Conservation (phyloP, 2,329 filamentous ascomycete species). For the Cladosporium sp. region DNA sequence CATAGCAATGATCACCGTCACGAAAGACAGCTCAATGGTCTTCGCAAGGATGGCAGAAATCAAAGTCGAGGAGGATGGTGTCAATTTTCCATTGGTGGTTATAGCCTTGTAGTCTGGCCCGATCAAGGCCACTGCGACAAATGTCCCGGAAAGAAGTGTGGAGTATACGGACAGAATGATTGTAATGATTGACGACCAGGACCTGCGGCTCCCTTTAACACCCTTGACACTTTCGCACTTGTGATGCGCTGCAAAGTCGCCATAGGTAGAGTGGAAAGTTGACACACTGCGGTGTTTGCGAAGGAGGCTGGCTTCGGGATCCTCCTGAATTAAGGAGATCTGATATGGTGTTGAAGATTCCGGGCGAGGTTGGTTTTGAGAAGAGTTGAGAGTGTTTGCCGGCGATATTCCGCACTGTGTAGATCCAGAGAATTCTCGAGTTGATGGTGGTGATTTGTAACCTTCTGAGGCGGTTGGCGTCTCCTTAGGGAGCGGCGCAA, state of each 20-base stretch:
- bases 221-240: constrained; percentile 2
- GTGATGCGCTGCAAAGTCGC: constrained; percentile 3
- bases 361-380: not conserved
- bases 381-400: not conserved
- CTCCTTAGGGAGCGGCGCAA: not conserved
- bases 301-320: not conserved
- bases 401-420: constrained; percentile 1
- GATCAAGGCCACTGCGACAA: constrained; percentile 57
- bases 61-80: constrained; percentile 61
- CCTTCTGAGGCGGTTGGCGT: constrained; percentile 8
- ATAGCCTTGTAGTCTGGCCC: constrained; percentile 61
- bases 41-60: constrained; percentile 69
- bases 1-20: constrained; percentile 71
- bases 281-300: not conserved
- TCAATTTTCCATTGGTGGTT: constrained; percentile 49
- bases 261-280: not conserved
- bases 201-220: constrained; percentile 5
- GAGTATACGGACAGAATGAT: constrained; percentile 56
- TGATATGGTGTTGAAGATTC: not conserved
- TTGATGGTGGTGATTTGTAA: constrained; percentile 22
- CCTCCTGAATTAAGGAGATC: not conserved
- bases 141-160: constrained; percentile 61
- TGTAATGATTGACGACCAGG: constrained; percentile 46
- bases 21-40: constrained; percentile 72
- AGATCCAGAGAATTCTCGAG: constrained; percentile 18